These are phyloP conservation scores for Backusella circina DNA, from an alignment of 192 early-diverging fungal genomes.

Conservation along the genomic window DNA sequence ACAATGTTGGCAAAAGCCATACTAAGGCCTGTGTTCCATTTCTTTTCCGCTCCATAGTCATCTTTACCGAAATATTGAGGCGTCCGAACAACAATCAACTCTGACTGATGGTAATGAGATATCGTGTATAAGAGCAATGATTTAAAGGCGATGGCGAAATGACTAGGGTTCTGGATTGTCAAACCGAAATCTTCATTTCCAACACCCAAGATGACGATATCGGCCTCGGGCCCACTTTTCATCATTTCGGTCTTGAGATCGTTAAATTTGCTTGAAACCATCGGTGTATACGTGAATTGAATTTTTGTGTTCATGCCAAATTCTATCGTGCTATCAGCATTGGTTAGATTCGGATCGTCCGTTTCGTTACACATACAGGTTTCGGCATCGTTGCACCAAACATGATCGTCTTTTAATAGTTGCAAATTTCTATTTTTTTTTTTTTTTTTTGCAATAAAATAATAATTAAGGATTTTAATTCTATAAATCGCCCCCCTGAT, in stretches of 20 bases:
- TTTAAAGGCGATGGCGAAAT: conserved; percentile 13
- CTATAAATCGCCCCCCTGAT: not conserved
- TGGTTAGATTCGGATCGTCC: not conserved
- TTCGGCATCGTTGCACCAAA: not conserved
- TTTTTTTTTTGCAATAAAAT: not conserved
- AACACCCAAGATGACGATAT: conserved; percentile 20
- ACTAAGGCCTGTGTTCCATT: conserved; percentile 26
- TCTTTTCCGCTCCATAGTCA: not conserved
- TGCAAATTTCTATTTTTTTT: not conserved
- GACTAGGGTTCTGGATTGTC: not conserved
- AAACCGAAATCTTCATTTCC: conserved; percentile 21
- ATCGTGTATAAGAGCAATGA: not conserved
- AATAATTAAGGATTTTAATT: too few relatives aligned
- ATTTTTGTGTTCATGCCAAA: not conserved
- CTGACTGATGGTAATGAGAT: not conserved
- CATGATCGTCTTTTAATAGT: not conserved
- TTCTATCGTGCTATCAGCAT: not conserved
- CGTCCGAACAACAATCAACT: conserved; percentile 17
- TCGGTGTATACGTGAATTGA: not conserved
- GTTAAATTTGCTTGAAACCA: not conserved
- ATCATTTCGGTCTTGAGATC: not conserved
- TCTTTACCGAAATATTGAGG: conserved; percentile 20
- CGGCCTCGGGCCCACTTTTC: not conserved
- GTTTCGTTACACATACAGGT: conserved; percentile 24
- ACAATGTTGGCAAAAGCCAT: conserved; percentile 18